phyloP scores from a whole-genome alignment of 441 rosid genomes.

The Metrosideros polymorpha region DNA sequence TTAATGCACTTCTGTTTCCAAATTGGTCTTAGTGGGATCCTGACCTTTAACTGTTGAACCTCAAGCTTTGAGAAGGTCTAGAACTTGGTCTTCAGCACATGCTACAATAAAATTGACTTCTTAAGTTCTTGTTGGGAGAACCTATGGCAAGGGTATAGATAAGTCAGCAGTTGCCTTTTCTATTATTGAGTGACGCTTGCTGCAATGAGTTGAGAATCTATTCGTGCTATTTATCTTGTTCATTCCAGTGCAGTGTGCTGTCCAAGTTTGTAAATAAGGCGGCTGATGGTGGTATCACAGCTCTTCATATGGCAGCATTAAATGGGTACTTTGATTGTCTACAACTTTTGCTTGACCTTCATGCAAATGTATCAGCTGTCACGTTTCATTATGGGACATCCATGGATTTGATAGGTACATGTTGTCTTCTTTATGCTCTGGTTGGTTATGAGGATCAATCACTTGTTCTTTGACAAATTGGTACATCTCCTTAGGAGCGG shows the following conservation, averaged over 20 bases:
- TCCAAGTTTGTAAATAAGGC: slow-evolving; percentile 90
- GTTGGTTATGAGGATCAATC: neutral
- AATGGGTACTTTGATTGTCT: slow-evolving; percentile 93
- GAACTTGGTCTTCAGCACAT: neutral
- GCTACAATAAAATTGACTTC: neutral
- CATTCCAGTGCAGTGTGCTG: slow-evolving; percentile 47
- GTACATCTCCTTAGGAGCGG: slow-evolving; percentile 53
- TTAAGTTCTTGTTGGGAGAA: neutral
- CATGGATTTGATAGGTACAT: slow-evolving; percentile 90
- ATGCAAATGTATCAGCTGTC: slow-evolving; percentile 71
- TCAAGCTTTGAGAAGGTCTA: neutral
- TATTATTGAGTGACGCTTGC: neutral
- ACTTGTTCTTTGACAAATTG: neutral
- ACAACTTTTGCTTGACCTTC: slow-evolving; percentile 89
- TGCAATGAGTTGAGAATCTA: neutral
- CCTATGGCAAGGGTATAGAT: neutral
- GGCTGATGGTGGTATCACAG: slow-evolving; percentile 96
- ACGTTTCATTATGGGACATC: slow-evolving; percentile 94
- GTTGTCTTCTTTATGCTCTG: neutral
- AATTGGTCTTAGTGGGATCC: neutral
- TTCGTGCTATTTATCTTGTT: slow-evolving; percentile 6
- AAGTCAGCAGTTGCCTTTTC: neutral
- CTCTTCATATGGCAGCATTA: slow-evolving; percentile 95
- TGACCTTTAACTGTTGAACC: neutral
- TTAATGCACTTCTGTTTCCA: neutral